Base-by-base conservation (phyloP, 495 filamentous ascomycete species). In the Tuber aestivum region DNA sequence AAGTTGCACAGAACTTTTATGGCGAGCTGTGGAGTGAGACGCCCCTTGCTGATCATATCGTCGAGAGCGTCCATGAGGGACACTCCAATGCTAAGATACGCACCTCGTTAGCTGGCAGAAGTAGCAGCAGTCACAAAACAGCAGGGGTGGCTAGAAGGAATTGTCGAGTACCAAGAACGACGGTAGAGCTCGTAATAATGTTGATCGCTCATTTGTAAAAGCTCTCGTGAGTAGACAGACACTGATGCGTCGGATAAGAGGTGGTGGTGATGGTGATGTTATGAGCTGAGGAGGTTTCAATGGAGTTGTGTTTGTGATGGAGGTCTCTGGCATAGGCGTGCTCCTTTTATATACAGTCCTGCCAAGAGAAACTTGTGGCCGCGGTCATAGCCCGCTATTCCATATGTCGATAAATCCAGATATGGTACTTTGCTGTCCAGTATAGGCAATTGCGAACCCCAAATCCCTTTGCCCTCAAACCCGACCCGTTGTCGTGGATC, bases 11-110 rank as follows among this genome's bases (percentile, higher is more conserved):
- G 87, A 72, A 99, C 92, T 87, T 97, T 97, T 93, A 97, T 97
- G 42, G 96, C 96, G 48, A 98, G 90, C 85, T 99, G 96, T n/a
- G 96, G 96, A 85, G 97, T 94, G 84, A 99, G 97, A 44, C 92
- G 90, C 75, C 93, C 91, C 73, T 93, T 90, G 81, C 92, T 94
- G 85, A 99, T 97, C 77, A 98, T 86, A 76, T 97, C 93, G 85
- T 99, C 96, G 73, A 99, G 93, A 37, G 94, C 95, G 86, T 99
- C 96, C 71, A 94, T 97, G 79, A 99, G 88, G 40, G 95, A 89
- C 78, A 92, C 86, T 71, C 95, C 95, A 84, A 99, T 90, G 85
- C 96, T 99, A 85, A 65, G 56, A 68, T 41, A 50, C 38, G 45
- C 41, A 37, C 71, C 75, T 50, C 69, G 45, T 42, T 73, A 75